Evolutionary conservation across 2,329 filamentous ascomycete genomes (phyloP).

Genomic region (Fusarium nelsonii): DNA sequence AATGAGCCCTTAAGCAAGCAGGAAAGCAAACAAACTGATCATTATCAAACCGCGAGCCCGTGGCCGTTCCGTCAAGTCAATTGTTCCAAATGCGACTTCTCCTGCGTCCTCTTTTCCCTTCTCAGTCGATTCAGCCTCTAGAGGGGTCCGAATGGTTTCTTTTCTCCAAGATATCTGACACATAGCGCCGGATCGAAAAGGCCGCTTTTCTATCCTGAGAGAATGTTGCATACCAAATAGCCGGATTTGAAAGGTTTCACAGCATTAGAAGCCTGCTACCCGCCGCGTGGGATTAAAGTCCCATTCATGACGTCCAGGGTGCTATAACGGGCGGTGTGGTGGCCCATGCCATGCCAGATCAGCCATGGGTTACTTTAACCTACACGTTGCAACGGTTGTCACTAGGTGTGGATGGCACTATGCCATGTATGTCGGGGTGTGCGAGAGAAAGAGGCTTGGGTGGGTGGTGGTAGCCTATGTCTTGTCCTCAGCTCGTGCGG

Average conservation of each 20-base stretch:
- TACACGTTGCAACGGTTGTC: constrained; percentile 10
- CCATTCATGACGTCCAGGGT: constrained; percentile 7
- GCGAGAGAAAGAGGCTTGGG: not conserved
- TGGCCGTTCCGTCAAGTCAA: constrained; percentile 25
- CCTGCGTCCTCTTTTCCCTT: not conserved
- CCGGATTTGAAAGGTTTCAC: constrained; percentile 28
- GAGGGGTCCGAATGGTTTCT: not conserved
- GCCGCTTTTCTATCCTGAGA: constrained; percentile 26
- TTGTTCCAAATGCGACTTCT: not conserved
- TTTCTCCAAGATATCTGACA: not conserved
- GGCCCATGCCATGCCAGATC: not conserved
- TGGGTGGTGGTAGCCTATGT: not conserved
- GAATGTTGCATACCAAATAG: constrained; percentile 35
- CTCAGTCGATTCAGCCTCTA: not conserved
- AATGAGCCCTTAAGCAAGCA: not conserved
- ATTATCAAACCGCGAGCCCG: constrained; percentile 9
- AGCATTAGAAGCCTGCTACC: not conserved
- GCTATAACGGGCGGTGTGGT: constrained; percentile 1
- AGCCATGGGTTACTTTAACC: not conserved
- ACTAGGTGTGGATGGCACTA: not conserved
- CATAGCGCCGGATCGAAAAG: not conserved
- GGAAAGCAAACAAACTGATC: not conserved
- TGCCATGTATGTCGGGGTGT: not conserved
- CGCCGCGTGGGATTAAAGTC: constrained; percentile 26
- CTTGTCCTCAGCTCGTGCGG: not conserved